Evolutionary conservation across 1,139 yeast genomes (phyloP).

Genomic region (Fermentozyma sake): DNA sequence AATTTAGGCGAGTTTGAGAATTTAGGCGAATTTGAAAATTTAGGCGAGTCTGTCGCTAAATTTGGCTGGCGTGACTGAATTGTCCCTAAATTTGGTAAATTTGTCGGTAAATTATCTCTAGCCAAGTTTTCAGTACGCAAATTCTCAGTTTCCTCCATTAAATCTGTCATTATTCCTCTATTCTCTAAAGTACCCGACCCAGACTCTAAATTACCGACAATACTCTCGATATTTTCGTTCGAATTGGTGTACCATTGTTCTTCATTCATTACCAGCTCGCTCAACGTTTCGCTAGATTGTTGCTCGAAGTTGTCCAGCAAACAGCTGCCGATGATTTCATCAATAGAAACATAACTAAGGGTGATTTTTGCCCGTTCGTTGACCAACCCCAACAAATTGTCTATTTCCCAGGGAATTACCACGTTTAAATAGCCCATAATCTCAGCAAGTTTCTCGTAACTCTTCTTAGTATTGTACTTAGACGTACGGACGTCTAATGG

Average conservation of each 20-base stretch:
- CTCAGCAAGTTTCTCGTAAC: constrained; percentile 34
- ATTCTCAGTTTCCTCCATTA: too few relatives aligned
- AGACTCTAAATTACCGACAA: too few relatives aligned
- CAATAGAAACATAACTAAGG: constrained; percentile 54
- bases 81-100: too few relatives aligned
- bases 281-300: background rate
- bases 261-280: constrained; percentile 1
- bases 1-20: too few relatives aligned
- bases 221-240: too few relatives aligned
- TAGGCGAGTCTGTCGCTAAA: too few relatives aligned
- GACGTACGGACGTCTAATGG: constrained; percentile 7
- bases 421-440: constrained; percentile 44
- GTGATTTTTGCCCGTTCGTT: constrained; percentile 56
- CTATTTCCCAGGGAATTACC: constrained; percentile 55
- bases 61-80: too few relatives aligned
- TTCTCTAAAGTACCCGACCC: too few relatives aligned
- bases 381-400: constrained; percentile 51
- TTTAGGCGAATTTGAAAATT: too few relatives aligned
- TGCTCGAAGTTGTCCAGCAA: constrained; percentile 33
- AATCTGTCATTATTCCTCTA: too few relatives aligned
- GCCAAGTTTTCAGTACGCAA: too few relatives aligned
- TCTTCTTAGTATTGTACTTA: constrained; percentile 19
- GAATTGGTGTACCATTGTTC: constrained; percentile 1
- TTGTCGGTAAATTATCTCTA: too few relatives aligned
- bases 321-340: constrained; percentile 61